These are phyloP conservation scores for Licmophora abbreviata DNA, from an alignment of 108 stramenopile genomes.

Conservation along the genomic window DNA sequence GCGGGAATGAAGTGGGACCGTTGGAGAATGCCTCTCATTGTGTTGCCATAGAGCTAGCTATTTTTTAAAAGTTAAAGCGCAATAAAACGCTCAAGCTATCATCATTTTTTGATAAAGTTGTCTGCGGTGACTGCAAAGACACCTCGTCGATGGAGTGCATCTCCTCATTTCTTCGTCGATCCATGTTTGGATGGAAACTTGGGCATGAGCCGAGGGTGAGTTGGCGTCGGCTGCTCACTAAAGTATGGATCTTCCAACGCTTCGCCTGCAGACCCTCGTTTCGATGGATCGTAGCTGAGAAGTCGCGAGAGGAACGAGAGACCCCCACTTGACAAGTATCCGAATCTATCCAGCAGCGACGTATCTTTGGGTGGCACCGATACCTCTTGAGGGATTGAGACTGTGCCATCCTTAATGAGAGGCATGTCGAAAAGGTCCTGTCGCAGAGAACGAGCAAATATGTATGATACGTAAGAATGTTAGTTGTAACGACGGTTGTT, in stretches of 20 bases:
- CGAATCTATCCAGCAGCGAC: not conserved
- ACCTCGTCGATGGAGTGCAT: too few relatives aligned
- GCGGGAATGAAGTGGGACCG: too few relatives aligned
- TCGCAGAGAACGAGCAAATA: too few relatives aligned
- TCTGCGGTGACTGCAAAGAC: too few relatives aligned
- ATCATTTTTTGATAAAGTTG: too few relatives aligned
- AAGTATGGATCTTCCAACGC: not conserved
- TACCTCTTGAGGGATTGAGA: not conserved
- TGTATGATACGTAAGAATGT: too few relatives aligned
- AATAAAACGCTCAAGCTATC: too few relatives aligned
- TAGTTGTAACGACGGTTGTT: too few relatives aligned
- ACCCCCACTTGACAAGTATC: not conserved
- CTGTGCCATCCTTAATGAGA: not conserved
- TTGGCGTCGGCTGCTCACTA: not conserved
- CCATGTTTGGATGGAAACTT: not conserved
- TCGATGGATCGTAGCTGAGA: not conserved
- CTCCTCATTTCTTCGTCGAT: too few relatives aligned
- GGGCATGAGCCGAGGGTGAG: not conserved
- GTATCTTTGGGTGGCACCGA: constrained; percentile 1
- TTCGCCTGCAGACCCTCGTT: not conserved
- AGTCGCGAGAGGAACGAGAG: not conserved
- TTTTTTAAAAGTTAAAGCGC: too few relatives aligned
- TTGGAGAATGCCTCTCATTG: too few relatives aligned
- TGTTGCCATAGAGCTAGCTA: too few relatives aligned
- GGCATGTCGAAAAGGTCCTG: not conserved